Evolutionary conservation across 2,329 filamentous ascomycete genomes (phyloP).

Genomic region (Aspergillus ochraceus): DNA sequence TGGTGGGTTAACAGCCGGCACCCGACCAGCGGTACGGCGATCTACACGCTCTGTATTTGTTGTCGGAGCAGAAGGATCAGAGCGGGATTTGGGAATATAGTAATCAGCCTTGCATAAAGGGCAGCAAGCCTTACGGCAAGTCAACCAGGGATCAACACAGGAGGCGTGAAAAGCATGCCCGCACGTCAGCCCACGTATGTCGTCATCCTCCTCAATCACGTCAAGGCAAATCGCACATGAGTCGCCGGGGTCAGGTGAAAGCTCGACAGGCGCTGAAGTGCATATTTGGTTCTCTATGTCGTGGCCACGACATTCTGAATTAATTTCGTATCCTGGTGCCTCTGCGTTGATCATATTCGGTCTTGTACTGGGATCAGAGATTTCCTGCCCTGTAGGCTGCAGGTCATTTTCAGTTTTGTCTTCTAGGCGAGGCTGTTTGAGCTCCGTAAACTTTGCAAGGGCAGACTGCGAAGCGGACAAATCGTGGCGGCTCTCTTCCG

Average conservation of each 20-base stretch:
- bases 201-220: slow-evolving; percentile 88
- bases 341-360: slow-evolving; percentile 7
- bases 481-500: slow-evolving; percentile 23
- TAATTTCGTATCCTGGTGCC: slow-evolving; percentile 42
- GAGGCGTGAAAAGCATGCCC: slow-evolving; percentile 98
- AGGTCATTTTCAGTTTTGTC: not conserved
- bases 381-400: not conserved
- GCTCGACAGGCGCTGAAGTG: slow-evolving; percentile 76
- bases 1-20: slow-evolving; percentile 30
- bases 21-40: slow-evolving; percentile 28
- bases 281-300: slow-evolving; percentile 79
- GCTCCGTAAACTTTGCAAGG: not conserved
- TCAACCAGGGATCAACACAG: slow-evolving; percentile 96
- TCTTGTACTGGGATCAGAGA: not conserved
- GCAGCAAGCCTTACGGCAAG: slow-evolving; percentile 89
- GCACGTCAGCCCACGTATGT: slow-evolving; percentile 88
- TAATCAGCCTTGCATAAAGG: slow-evolving; percentile 98
- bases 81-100: slow-evolving; percentile 86
- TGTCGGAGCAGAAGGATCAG: slow-evolving; percentile 48
- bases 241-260: slow-evolving; percentile 80
- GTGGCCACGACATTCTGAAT: slow-evolving; percentile 66
- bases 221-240: slow-evolving; percentile 97
- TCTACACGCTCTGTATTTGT: slow-evolving; percentile 32
- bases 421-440: not conserved
- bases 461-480: slow-evolving; percentile 4